Evolutionary conservation across 2,329 filamentous ascomycete genomes (phyloP).

Genomic region (Lachnellula arida): DNA sequence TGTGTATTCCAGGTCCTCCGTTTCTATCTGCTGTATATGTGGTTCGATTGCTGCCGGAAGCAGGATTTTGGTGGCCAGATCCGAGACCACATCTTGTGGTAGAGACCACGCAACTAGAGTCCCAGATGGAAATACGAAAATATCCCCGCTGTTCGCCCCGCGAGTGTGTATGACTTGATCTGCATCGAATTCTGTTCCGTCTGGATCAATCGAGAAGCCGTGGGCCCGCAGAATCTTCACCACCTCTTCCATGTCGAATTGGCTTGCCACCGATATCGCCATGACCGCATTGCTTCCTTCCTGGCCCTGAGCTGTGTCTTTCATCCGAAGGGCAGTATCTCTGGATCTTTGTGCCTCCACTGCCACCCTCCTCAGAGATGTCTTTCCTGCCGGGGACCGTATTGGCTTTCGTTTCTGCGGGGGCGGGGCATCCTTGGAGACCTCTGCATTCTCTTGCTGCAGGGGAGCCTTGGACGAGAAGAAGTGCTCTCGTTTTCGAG

Average conservation of each 20-base stretch:
- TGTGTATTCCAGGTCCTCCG: conserved; percentile 84
- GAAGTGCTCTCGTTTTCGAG: conserved; percentile 52
- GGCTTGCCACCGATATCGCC: conserved; percentile 58
- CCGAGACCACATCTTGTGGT: conserved; percentile 66
- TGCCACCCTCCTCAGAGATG: conserved; percentile 77
- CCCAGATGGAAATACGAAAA: conserved; percentile 94
- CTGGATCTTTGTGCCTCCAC: conserved; percentile 70
- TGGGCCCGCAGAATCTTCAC: conserved; percentile 52
- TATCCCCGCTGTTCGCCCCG: conserved; percentile 66
- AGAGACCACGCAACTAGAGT: conserved; percentile 92
- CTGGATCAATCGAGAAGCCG: conserved; percentile 58
- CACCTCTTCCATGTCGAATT: conserved; percentile 60
- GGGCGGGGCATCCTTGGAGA: conserved; percentile 5
- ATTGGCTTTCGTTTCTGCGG: conserved; percentile 39
- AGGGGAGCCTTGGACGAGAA: conserved; percentile 61
- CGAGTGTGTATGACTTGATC: conserved; percentile 60
- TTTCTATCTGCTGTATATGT: conserved; percentile 68
- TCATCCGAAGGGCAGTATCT: conserved; percentile 34
- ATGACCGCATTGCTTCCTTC: conserved; percentile 42
- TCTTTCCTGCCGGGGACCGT: conserved; percentile 55
- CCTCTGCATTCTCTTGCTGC: conserved; percentile 31
- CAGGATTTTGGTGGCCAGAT: conserved; percentile 66
- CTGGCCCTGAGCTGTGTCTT: conserved; percentile 28
- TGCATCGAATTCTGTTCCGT: conserved; percentile 55
- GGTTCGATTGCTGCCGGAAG: conserved; percentile 71